Percentiles rank a stretch among this genome's conserved stretches.
Conservation (phyloP, 345 rosid species). For the Gossypium herbaceum region DNA sequence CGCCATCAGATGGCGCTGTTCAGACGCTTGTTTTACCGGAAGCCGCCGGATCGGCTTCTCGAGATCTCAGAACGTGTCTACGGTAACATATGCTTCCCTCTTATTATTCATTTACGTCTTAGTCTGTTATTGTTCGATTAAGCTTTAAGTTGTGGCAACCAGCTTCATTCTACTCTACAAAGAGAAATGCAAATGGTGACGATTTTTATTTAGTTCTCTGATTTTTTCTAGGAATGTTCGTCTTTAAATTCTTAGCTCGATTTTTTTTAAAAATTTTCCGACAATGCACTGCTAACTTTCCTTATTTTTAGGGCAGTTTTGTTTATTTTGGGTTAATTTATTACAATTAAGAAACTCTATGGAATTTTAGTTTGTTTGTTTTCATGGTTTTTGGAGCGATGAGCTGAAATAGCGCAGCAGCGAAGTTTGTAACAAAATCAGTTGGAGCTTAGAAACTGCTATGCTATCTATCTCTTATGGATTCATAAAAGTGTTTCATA, state of each 20-base stretch:
- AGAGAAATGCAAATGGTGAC: neutral
- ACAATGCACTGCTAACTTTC: slow-evolving; percentile 16
- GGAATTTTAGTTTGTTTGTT: neutral
- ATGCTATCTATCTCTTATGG: neutral
- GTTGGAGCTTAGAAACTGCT: slow-evolving; percentile 4
- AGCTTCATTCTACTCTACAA: neutral
- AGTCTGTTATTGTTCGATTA: slow-evolving; percentile 5
- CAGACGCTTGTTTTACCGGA: slow-evolving; percentile 96
- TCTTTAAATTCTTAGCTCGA: neutral
- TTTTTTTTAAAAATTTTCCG: neutral
- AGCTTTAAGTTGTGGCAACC: neutral
- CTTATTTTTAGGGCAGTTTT: neutral
- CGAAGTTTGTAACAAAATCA: neutral
- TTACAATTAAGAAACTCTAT: neutral
- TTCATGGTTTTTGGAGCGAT: neutral
- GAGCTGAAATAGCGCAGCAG: neutral
- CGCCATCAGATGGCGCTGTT: slow-evolving; percentile 99
- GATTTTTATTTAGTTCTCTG: neutral
- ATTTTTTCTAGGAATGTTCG: neutral
- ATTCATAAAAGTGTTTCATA: neutral
- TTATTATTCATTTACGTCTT: neutral
- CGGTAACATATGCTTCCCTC: slow-evolving; percentile 37
- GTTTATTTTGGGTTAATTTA: neutral
- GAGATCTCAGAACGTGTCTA: slow-evolving; percentile 99
- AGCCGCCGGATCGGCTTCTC: slow-evolving; percentile 99